Evolutionary conservation across 169 alveolate genomes (phyloP), one percentile per base, ranked within the genome.

Genomic region (Theileria parva): DNA sequence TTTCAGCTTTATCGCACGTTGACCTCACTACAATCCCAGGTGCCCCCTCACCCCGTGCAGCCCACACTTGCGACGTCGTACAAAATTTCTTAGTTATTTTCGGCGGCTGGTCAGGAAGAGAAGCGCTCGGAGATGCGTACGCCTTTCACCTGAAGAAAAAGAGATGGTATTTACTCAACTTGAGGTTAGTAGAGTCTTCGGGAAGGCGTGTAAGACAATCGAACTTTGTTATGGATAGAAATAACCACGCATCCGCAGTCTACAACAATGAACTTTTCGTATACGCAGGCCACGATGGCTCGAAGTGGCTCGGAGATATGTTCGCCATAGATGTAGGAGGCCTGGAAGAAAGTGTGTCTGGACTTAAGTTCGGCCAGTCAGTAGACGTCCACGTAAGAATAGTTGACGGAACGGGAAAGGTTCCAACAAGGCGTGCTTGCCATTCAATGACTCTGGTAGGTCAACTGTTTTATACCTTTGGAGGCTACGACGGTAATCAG

Each of bases 271-370:
- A 89, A 21, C 74, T 88, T 28, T 89, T 71, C 69, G 76, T 89
- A 11, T 93, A 88, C 69, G 94, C 93, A 37, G 94, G 94, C 30
- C 94, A 89, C 65, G 88, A 88, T 63, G 94, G 94, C 13, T 60
- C 60, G 8, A 28, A 48, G 34, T 89, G 94, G 94, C 79, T 89
- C 27, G 57, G 65, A 37, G 93, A 89, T 32, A 85, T 89, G 94
- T 88, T 79, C 68, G 89, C 88, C 50, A 61, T 89, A 28, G 92
- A 81, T 53, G 76, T 89, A 7, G 78, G 83, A 17, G 66, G 61
- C 7, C 69, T 79, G 44, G 86, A 69, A 27, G 87, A 88, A 25
- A 69, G 44, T 11, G 86, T 77, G 61, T 63, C 57, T 19, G 81
- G 61, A 37, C 74, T 75, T 13, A 74, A 72, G 34, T 81, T 85